Base-by-base conservation (phyloP, 768 basidiomycete species). In the Tephrocybe sp. region DNA sequence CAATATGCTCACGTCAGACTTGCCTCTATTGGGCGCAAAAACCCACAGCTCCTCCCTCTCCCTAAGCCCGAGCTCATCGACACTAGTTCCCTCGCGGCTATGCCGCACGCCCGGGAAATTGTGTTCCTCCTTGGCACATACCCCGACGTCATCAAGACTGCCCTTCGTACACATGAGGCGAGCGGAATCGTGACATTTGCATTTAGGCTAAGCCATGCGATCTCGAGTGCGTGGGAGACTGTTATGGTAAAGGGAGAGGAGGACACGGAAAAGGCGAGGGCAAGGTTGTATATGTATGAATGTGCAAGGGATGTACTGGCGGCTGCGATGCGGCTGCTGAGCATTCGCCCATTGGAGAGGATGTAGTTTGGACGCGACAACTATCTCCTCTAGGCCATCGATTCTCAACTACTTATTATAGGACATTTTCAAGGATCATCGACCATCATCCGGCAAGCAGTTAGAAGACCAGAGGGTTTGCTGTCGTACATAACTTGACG, bases 1-100 rank as follows among this genome's bases (percentile, higher is more conserved):
- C 95, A 98, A 74, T 98, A 98, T 66, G 92, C 93, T 0, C 95
- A 97, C 70, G 94, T 94, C 58, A 90, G 95, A 16, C 76, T 98
- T 25, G 80, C 87, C 6, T 97, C 94, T 1, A 87, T 98, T 63
- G 84, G 83, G 57, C 90, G 94, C 49, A 95, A 96, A 69, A 94
- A 95, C 69, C 91, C 92, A 1, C 80, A 89, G 50, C 84, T 95
- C 25, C 70, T 90, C 32, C 86, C 92, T 16, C 83, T 92, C 9
- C 89, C 89, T 0, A 67, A 78, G 0, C 80, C 82, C 8, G 72
- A 81, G n/a, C 67, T 84, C 54, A 87, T 96, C 65, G 72, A 86
- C 60, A 81, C 82, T 7, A 69, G 73, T 1, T 74, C 81, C n/a
- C 84, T 97, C 44, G 71, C 76, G 7, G 77, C 86, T 47, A 85